A percentile compares a stretch with the other conserved stretches of the same genome.
These are phyloP conservation scores for Gardenia jasminoides DNA, from an alignment of 257 asterid genomes.

Conservation along the genomic window DNA sequence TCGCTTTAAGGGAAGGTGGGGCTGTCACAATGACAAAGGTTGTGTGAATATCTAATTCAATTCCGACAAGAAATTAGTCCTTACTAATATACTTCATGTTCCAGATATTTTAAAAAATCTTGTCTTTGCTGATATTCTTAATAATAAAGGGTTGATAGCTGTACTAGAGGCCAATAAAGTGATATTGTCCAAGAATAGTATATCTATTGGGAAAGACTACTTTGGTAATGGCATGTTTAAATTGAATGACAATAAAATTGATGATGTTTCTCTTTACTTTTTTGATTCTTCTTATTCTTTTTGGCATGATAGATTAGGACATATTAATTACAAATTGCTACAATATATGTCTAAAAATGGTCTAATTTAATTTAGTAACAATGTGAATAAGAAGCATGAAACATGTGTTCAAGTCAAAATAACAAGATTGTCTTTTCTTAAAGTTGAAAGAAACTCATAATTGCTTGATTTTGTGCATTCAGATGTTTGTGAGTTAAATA, in stretches of 20 bases:
- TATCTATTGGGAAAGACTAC: background rate
- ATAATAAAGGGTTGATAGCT: background rate
- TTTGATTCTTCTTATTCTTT: background rate
- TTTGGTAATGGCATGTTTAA: background rate
- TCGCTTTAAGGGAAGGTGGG: no score
- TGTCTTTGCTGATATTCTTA: background rate
- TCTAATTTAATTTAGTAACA: background rate
- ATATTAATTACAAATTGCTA: background rate
- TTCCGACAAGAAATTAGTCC: background rate
- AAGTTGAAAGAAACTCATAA: no score
- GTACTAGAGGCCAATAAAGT: background rate
- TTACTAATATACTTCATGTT: conserved; percentile 1
- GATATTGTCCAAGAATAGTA: background rate
- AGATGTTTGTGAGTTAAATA: background rate
- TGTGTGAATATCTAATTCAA: background rate
- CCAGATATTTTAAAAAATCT: background rate
- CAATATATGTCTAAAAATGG: background rate
- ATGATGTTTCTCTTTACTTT: background rate
- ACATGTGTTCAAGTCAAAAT: no score
- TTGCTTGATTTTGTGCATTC: background rate
- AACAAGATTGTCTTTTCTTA: no score
- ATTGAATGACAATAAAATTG: no score
- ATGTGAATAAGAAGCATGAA: no score
- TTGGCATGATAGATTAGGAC: background rate
- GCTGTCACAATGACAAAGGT: no score